Evolutionary conservation across 371 early-diverging fungal species (phyloP), one percentile per base, ranked within the genome.

Genomic region (Mortierella sp.): DNA sequence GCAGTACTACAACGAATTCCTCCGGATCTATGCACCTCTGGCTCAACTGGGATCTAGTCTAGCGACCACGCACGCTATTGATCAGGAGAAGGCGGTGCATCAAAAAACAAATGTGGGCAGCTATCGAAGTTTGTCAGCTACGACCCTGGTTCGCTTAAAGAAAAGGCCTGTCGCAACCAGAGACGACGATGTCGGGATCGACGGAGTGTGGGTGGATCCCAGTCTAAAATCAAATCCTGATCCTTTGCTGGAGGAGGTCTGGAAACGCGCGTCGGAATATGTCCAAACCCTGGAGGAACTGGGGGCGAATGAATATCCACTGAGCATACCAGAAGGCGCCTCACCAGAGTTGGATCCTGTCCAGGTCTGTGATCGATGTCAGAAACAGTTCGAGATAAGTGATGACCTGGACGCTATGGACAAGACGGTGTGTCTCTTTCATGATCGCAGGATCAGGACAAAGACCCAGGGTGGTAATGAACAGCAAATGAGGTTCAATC

Each of bases 301-400:
- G 24, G 60, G 73, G 12, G 50, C 50, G 19, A 72, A 80, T 59
- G 75, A 70, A 0, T 85, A 87, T 50, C 86, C 87, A 3, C 31
- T 60, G 1, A n/a, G 42, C n/a, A 49, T 82, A 8, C 70, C 81
- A 5, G 51, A 43, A 17, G 26, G 80, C 0, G 43, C 70, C 0
- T 42, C 65, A n/a, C 48, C 48, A 6, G 43, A 62, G 1, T 34
- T 80, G 8, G 84, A 81, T 3, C 52, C 60, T 0, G 49, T 52
- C 3, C 76, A 68, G 31, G 51, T 15, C 5, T 87, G 88, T 44
- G 85, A 86, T 39, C 80, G 88, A 31, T 87, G 88, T 39, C 78
- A 82, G 42, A 60, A 73, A 21, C 50, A 72, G 11, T 87, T 82
- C 56, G 60, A 72, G 7, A 79, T 84, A 11, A 80, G 79, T 27